phyloP scores from a whole-genome alignment of 1,284 basidiomycete species.

The Puccinia sorghi region DNA sequence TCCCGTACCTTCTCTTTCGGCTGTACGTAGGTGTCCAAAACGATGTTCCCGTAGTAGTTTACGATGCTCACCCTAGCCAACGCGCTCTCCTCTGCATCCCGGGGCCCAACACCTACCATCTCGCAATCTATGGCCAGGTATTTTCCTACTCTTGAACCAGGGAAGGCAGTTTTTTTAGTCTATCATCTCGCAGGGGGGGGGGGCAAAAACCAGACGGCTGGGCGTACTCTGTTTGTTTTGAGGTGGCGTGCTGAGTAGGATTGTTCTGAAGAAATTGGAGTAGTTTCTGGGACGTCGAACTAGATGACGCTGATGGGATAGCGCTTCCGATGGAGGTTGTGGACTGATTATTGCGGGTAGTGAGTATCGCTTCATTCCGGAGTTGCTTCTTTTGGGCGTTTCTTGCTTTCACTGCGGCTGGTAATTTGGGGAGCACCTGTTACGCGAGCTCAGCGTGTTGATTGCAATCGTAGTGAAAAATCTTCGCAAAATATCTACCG shows the following conservation, averaged over 20 bases:
- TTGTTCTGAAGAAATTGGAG: slow-evolving; percentile 2
- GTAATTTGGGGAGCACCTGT: slow-evolving; percentile 13
- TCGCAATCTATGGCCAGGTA: slow-evolving; percentile 90
- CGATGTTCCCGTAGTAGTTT: slow-evolving; percentile 79
- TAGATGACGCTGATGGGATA: not conserved
- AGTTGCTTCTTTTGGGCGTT: slow-evolving; percentile 9
- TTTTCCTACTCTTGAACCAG: slow-evolving; percentile 66
- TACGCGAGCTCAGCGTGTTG: not conserved
- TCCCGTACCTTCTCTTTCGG: slow-evolving; percentile 88
- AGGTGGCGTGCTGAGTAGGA: not conserved
- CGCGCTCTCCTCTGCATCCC: slow-evolving; percentile 72
- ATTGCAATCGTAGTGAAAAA: not conserved
- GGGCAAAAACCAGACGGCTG: too few relatives aligned
- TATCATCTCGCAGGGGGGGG: not conserved
- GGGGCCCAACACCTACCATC: slow-evolving; percentile 91
- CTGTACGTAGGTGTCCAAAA: slow-evolving; percentile 82
- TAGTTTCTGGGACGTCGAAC: not conserved
- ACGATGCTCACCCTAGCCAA: slow-evolving; percentile 89
- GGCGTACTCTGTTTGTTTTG: slow-evolving; percentile 18
- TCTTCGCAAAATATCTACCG: not conserved
- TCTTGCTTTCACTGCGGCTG: slow-evolving; percentile 6
- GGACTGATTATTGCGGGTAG: not conserved
- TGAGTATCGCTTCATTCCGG: not conserved
- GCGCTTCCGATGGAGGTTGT: too few relatives aligned
- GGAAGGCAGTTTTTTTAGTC: not conserved